Conservation (phyloP, 768 basidiomycete species). For the Pisolithus microcarpus region DNA sequence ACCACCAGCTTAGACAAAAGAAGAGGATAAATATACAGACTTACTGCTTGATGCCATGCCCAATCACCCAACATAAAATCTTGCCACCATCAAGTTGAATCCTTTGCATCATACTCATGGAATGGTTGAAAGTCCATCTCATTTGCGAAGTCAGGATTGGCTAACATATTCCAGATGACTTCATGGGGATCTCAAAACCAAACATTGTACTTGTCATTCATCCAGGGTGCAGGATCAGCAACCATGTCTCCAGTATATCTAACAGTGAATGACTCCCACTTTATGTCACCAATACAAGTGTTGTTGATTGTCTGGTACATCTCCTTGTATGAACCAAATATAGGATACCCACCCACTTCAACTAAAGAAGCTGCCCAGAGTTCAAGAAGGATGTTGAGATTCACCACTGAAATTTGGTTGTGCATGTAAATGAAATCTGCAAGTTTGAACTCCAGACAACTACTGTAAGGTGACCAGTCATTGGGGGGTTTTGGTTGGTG, state of each 20-base stretch:
- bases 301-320: too few relatives aligned
- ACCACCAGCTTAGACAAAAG: too few relatives aligned
- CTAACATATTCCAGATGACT: neutral
- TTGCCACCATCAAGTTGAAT: neutral
- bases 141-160: neutral
- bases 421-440: too few relatives aligned
- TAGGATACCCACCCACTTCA: too few relatives aligned
- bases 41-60: conserved; percentile 9
- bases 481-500: too few relatives aligned
- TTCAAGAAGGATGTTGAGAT: too few relatives aligned
- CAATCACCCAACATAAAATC: neutral
- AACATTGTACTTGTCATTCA: neutral
- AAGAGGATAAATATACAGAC: neutral
- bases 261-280: too few relatives aligned
- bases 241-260: neutral
- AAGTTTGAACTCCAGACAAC: too few relatives aligned
- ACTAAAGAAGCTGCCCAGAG: too few relatives aligned
- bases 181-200: neutral
- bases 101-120: neutral
- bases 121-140: neutral
- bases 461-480: neutral
- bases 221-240: neutral
- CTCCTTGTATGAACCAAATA: too few relatives aligned
- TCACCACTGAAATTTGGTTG: too few relatives aligned
- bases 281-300: too few relatives aligned